Evolutionary conservation across 1,139 yeast species (phyloP), one percentile per base, ranked within the genome.

Genomic region (Yamadazyma blattariae): DNA sequence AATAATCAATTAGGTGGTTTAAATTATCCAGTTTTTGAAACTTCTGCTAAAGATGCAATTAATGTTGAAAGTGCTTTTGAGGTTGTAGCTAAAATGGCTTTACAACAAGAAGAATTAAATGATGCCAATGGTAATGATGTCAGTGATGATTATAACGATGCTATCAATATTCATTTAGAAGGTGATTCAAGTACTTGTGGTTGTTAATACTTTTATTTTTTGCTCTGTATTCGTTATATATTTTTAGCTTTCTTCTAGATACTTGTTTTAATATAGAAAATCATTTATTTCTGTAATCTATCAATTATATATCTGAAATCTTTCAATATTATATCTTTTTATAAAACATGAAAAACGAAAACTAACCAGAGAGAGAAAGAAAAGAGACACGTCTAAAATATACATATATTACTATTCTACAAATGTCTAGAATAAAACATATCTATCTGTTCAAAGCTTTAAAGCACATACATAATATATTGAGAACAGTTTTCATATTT

Each of bases 31-130:
- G 82, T 89, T 44, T 92, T 92, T 58, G 95, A 89, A 60, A 90
- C 97, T 16, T 81, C 90, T 67, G 97, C 97, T 14, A 89, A 89
- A 64, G 96, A 88, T 57, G 89, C 94, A 9, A 85, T 89, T 34
- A 92, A 92, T 45, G 96, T 92, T 27, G 97, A 90, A 53, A 80
- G 84, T 53, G 98, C 97, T 1, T 92, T 92, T 57, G 97, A 92
- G 56, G 96, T 89, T 30, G 87, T 92, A 52, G 97, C 97, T 25
- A 78, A 96, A 54, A 88, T 87, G 69, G 98, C 98, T 0, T 71
- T 92, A 51, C 90, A 83, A 54, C 94, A 84, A 57, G 96, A 90
- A 57, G 94, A 86, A 57, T 83, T 82, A 52, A 89, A 84, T 47
- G 94, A 92, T 34, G 85, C 85, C 45, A 88, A 86, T 42, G 88